Evolutionary conservation across 73 alveolate species (phyloP).

Genomic region (Paramecium bursaria): DNA sequence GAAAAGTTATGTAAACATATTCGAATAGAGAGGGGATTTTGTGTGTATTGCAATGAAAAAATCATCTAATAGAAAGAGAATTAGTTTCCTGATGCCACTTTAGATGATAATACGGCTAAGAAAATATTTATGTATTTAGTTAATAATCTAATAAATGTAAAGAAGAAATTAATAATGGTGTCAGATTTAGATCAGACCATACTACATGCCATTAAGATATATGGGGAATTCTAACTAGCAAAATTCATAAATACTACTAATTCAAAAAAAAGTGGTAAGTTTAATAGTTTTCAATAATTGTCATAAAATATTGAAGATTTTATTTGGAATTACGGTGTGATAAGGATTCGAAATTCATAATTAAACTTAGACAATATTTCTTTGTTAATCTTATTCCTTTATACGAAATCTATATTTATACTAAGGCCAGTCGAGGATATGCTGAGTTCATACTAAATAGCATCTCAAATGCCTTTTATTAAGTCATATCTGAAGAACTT

Average conservation of each 20-base stretch:
- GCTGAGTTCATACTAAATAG: constrained; percentile 11
- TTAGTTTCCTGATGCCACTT: no score
- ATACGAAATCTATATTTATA: constrained; percentile 42
- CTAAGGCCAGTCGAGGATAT: constrained; percentile 37
- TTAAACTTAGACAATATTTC: constrained; percentile 40
- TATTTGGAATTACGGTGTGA: constrained; percentile 29
- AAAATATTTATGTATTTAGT: constrained; percentile 23
- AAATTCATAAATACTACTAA: no score
- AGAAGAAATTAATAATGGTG: constrained; percentile 39
- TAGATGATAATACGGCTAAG: neutral
- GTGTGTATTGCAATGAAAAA: constrained; percentile 37
- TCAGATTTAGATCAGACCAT: constrained; percentile 50
- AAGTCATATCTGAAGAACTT: constrained; percentile 16
- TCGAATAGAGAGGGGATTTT: neutral
- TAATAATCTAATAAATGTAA: neutral
- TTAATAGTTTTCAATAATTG: constrained; percentile 32
- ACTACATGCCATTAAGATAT: constrained; percentile 36
- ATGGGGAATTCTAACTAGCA: neutral
- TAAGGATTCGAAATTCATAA: constrained; percentile 13
- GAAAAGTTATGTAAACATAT: constrained; percentile 1
- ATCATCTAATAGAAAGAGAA: neutral
- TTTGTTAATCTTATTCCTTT: constrained; percentile 29
- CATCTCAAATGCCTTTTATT: constrained; percentile 8
- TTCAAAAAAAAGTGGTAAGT: neutral
- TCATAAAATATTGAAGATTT: constrained; percentile 14